Percentiles rank a stretch among this genome's conserved stretches.
Evolutionary conservation across 2,329 filamentous ascomycete genomes (phyloP).

Genomic region (Colletotrichum chrysophilum): DNA sequence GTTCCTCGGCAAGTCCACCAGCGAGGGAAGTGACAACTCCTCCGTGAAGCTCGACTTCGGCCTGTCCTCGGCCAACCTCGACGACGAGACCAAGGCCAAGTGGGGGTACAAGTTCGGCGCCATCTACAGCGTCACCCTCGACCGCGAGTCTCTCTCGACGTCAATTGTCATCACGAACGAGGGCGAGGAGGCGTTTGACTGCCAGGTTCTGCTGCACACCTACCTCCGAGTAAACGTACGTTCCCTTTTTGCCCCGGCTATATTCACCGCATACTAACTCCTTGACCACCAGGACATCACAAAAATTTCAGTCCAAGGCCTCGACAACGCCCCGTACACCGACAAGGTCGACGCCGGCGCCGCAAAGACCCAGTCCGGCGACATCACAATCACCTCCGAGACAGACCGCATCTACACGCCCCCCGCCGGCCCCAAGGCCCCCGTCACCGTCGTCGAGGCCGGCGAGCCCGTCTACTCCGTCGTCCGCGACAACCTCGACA

Average conservation of each 20-base stretch:
- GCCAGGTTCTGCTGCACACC: constrained; percentile 89
- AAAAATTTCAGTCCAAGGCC: constrained; percentile 73
- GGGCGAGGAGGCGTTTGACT: constrained; percentile 82
- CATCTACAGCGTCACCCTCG: constrained; percentile 90
- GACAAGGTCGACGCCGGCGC: constrained; percentile 80
- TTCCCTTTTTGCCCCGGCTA: background rate
- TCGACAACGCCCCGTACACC: constrained; percentile 76
- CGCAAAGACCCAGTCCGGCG: constrained; percentile 68
- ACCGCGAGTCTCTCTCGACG: constrained; percentile 76
- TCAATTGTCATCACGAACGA: constrained; percentile 89
- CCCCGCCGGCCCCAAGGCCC: constrained; percentile 60
- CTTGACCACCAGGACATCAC: constrained; percentile 73
- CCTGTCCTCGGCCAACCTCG: constrained; percentile 75
- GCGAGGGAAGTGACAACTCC: constrained; percentile 48
- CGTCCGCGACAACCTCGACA: constrained; percentile 81
- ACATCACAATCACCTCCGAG: constrained; percentile 76
- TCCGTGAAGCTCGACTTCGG: constrained; percentile 96
- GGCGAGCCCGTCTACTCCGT: constrained; percentile 73
- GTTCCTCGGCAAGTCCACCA: constrained; percentile 82
- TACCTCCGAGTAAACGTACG: constrained; percentile 82
- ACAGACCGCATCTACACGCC: constrained; percentile 89
- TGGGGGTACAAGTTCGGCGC: constrained; percentile 91
- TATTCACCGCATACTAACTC: background rate
- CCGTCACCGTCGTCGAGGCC: constrained; percentile 65
- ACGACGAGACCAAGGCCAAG: constrained; percentile 68